Conservation (phyloP, 257 asterid species). For the Solanum phureja region DNA sequence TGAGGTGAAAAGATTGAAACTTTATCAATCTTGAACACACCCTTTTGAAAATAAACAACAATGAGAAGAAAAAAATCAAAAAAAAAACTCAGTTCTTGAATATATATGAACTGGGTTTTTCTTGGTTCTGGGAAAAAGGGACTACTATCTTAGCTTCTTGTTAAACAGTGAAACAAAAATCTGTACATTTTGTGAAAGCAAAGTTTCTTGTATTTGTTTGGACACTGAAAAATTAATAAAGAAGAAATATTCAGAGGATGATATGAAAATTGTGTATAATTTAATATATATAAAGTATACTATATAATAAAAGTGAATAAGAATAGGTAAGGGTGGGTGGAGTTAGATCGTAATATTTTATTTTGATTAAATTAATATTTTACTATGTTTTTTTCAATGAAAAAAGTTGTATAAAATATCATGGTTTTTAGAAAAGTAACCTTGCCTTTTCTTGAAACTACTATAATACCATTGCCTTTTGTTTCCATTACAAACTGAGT, state of each 20-base stretch:
- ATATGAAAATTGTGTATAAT: background rate
- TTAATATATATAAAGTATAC: background rate
- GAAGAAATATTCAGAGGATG: background rate
- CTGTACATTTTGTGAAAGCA: background rate
- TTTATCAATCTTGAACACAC: background rate
- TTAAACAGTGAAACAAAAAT: background rate
- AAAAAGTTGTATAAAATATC: background rate
- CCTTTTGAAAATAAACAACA: background rate
- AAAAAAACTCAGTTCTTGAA: background rate
- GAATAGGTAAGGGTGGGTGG: constrained; percentile 40
- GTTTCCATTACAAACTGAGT: background rate
- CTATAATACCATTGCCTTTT: background rate
- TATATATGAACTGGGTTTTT: background rate
- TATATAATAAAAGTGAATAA: constrained; percentile 2
- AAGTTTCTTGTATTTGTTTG: background rate
- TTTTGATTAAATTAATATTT: background rate
- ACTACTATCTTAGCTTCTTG: background rate
- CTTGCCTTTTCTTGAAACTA: background rate
- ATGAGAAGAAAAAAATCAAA: background rate
- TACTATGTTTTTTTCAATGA: background rate
- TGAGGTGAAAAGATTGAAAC: background rate
- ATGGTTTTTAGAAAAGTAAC: background rate
- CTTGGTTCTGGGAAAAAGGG: background rate
- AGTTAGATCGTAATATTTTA: constrained; percentile 15
- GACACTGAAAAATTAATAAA: background rate